These are phyloP conservation scores for Cornus controversa DNA, from an alignment of 148 eudicot genomes.

Conservation along the genomic window DNA sequence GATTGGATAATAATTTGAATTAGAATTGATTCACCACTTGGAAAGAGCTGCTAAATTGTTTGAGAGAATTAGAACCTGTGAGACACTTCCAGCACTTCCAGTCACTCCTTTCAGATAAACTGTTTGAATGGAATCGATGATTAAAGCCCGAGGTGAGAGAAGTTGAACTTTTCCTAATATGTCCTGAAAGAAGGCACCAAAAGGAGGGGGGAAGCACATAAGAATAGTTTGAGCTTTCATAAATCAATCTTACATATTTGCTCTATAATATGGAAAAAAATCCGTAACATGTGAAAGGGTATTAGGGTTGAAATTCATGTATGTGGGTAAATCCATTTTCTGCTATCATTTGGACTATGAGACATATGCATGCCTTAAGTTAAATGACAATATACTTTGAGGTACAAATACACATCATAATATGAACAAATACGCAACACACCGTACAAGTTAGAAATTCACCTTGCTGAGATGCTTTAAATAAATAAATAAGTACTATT, in stretches of 20 bases:
- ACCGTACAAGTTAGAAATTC: not conserved
- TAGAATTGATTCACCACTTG: not conserved
- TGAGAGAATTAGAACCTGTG: constrained; percentile 51
- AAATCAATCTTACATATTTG: not conserved
- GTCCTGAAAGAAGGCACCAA: constrained; percentile 47
- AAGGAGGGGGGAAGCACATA: not conserved
- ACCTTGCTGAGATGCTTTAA: not conserved
- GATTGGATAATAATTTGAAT: not conserved
- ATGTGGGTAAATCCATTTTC: not conserved
- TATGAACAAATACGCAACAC: not conserved
- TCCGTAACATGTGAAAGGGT: not conserved
- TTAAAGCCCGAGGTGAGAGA: constrained; percentile 71
- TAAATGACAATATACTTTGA: not conserved
- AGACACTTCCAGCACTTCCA: constrained; percentile 80
- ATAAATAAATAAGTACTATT: not conserved
- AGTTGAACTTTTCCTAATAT: constrained; percentile 61
- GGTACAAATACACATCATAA: not conserved
- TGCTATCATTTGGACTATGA: not conserved
- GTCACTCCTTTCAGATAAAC: constrained; percentile 73
- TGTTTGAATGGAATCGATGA: constrained; percentile 94
- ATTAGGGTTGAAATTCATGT: not conserved
- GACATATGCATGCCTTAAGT: not conserved
- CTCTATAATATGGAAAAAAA: not conserved
- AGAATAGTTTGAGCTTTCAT: constrained; percentile 4
- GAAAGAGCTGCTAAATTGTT: not conserved